Evolutionary conservation across 2,329 filamentous ascomycete species (phyloP).

Genomic region (Pestalotiopsis sp.): DNA sequence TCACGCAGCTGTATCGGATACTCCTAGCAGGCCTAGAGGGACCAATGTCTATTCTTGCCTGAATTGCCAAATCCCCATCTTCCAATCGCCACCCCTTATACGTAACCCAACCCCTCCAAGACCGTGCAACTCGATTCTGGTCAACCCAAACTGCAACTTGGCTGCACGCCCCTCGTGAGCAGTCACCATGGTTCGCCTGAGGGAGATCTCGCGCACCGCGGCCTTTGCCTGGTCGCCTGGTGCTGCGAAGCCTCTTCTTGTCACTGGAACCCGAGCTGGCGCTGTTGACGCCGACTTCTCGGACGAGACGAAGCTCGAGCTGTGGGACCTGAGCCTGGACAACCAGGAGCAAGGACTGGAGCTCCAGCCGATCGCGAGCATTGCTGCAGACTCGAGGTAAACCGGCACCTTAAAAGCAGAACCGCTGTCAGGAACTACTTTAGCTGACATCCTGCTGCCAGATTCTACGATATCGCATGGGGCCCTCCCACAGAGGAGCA

Average conservation of each 20-base stretch:
- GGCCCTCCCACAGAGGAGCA: conserved; percentile 77
- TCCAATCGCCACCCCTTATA: conserved; percentile 25
- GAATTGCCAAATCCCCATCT: conserved; percentile 17
- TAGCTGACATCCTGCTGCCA: conserved; percentile 37
- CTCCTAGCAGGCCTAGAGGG: conserved; percentile 34
- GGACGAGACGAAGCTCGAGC: conserved; percentile 91
- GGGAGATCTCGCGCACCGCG: conserved; percentile 95
- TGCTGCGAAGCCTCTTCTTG: conserved; percentile 76
- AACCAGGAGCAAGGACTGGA: conserved; percentile 75
- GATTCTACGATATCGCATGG: conserved; percentile 98
- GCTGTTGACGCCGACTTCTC: conserved; percentile 98
- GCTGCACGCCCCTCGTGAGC: conserved; percentile 9
- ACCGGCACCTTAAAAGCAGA: not conserved
- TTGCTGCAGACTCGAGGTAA: conserved; percentile 87
- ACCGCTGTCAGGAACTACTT: conserved; percentile 3
- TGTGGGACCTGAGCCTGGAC: conserved; percentile 92
- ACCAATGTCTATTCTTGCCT: conserved; percentile 34
- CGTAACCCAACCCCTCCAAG: conserved; percentile 18
- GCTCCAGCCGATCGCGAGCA: conserved; percentile 80
- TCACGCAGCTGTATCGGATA: not conserved
- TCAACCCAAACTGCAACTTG: conserved; percentile 26
- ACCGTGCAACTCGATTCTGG: not conserved
- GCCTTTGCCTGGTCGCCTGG: conserved; percentile 96
- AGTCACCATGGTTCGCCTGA: conserved; percentile 83
- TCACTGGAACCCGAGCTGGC: conserved; percentile 91